Base-by-base conservation (phyloP, 345 rosid genomes). In the Dimocarpus longan region DNA sequence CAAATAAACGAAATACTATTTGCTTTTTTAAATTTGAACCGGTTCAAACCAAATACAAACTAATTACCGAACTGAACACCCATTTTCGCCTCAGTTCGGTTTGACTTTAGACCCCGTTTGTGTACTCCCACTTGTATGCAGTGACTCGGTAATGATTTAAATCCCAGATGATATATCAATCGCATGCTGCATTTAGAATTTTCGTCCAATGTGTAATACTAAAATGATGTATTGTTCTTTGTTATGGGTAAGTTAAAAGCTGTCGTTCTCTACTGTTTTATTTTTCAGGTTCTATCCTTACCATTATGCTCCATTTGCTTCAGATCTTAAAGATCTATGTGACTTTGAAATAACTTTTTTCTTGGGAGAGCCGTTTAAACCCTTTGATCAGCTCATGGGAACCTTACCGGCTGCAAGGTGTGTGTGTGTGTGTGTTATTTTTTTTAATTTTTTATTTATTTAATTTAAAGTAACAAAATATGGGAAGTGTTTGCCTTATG, bases 281-380 rank as follows among this genome's bases (percentile, higher is more conserved):
- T 88, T 81, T 76, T 88, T 81, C 94, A 97, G 98, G 99, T 93
- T 92, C 88, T 97, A 97, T 83, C 98, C 99, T 46, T 94, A 89
- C 85, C 98, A 97, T 82, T 97, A 94, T 87, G 98, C 99, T 60
- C 99, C 99, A 70, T 97, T 97, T 91, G 98, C 99, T 85, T 94
- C 98, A 42, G 99, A 97, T 85, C 92, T 97, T 79, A 88, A 87
- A 75, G 93, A 86, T 85, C 88, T 97, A 74, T 62, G 84, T 71
- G 96, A 91, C 77, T 71, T 92, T 88, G 99, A 97, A 84, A 90
- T 94, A 78, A 97, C 97, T 5, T 92, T 93, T 84, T 97, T 94
- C 85, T 60, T 52, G 68, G 98, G 98, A 68, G 93, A 93, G 88
- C 96, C 99, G 19, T 94, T 97, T 83, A 94, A 88, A 88, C 99